phyloP scores from a whole-genome alignment of 148 eudicot genomes.

The Heliamphora exappendiculata region DNA sequence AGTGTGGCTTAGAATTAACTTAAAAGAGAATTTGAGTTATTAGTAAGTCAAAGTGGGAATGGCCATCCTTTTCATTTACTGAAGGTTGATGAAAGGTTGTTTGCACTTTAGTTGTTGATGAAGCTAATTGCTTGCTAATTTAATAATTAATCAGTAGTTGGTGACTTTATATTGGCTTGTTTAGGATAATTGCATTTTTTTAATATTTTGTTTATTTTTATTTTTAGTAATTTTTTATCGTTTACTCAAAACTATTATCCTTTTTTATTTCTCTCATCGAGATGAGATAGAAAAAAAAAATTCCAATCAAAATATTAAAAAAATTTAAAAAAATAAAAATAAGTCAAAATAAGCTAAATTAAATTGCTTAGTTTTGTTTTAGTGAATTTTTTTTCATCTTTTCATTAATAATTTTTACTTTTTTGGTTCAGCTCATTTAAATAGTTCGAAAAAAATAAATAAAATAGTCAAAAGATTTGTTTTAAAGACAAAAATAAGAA shows the following conservation, averaged over 20 bases:
- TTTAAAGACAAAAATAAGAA: too few relatives aligned
- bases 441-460: too few relatives aligned
- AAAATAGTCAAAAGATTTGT: too few relatives aligned
- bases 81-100: constrained; percentile 11
- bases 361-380: too few relatives aligned
- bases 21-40: constrained; percentile 1
- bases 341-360: too few relatives aligned
- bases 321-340: too few relatives aligned
- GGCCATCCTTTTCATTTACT: constrained; percentile 5
- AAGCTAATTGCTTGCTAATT: constrained; percentile 1
- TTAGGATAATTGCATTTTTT: background rate
- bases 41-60: constrained; percentile 16
- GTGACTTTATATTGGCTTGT: background rate
- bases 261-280: too few relatives aligned
- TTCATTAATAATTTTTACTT: too few relatives aligned
- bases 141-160: background rate
- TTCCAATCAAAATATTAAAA: background rate
- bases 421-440: too few relatives aligned
- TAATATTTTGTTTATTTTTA: background rate
- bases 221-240: background rate
- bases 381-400: too few relatives aligned
- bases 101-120: constrained; percentile 9
- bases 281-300: background rate
- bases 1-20: constrained; percentile 18
- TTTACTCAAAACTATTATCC: too few relatives aligned